These are phyloP conservation scores for Penicillium sclerotiorum DNA, from an alignment of 2,329 filamentous ascomycete genomes.

Conservation along the genomic window DNA sequence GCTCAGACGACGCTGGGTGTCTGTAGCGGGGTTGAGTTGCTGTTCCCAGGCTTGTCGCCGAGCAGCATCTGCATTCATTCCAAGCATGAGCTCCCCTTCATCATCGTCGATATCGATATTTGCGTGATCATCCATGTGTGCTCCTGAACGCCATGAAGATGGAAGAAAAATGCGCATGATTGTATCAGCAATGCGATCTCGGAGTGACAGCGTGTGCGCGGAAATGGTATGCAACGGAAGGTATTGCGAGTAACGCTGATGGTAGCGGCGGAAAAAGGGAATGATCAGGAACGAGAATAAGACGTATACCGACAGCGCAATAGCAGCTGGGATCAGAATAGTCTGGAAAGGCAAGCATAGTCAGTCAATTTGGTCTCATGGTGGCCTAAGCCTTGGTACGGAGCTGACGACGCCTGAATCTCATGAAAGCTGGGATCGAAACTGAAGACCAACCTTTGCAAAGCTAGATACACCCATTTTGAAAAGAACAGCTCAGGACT, in stretches of 20 bases:
- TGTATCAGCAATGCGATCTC: constrained; percentile 43
- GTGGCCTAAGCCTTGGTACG: not conserved
- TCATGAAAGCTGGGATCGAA: not conserved
- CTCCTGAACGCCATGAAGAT: constrained; percentile 51
- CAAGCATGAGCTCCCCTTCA: constrained; percentile 58
- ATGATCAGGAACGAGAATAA: constrained; percentile 65
- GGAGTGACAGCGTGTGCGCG: constrained; percentile 59
- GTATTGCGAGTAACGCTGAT: constrained; percentile 72
- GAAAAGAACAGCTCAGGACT: not conserved
- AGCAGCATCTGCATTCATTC: constrained; percentile 56
- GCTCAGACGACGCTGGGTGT: constrained; percentile 63
- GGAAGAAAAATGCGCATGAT: constrained; percentile 50
- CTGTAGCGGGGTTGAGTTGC: constrained; percentile 46
- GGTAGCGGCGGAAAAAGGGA: constrained; percentile 71
- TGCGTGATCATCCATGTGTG: constrained; percentile 45
- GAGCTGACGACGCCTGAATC: not conserved
- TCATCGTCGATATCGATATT: constrained; percentile 67
- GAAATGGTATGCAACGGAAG: constrained; percentile 64
- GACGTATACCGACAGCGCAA: constrained; percentile 71
- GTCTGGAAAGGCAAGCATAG: constrained; percentile 53
- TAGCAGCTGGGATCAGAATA: constrained; percentile 68
- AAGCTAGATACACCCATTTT: constrained; percentile 37
- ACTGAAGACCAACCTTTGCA: constrained; percentile 35
- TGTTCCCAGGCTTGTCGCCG: constrained; percentile 48
- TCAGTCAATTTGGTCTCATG: constrained; percentile 7